phyloP scores from a whole-genome alignment of 176 grass and related monocot species.

The Eragrostis nindensis region DNA sequence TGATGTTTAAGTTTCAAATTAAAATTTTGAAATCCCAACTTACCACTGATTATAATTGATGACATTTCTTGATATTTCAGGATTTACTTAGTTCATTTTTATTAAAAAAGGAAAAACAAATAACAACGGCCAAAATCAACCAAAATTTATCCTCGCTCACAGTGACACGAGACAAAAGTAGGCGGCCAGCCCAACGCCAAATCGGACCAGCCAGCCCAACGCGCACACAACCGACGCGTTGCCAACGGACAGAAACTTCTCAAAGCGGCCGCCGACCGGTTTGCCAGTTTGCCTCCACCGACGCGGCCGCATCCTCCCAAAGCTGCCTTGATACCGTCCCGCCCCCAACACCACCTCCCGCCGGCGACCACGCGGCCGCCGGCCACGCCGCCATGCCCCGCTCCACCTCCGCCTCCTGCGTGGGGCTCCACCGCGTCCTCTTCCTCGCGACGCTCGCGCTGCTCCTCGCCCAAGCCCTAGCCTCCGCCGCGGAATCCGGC shows the following conservation, averaged over 20 bases:
- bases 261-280: not conserved
- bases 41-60: too few species aligned
- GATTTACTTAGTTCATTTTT: too few species aligned
- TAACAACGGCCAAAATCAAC: too few species aligned
- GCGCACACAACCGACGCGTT: not conserved
- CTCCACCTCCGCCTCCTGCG: not conserved
- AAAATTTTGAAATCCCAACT: too few species aligned
- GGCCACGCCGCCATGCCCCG: not conserved
- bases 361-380: not conserved
- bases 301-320: not conserved
- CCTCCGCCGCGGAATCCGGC: not conserved
- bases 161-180: too few species aligned
- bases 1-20: too few species aligned
- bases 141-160: too few species aligned
- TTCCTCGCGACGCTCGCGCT: not conserved
- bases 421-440: not conserved
- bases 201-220: not conserved
- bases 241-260: not conserved
- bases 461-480: not conserved
- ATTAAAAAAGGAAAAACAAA: too few species aligned
- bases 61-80: too few species aligned
- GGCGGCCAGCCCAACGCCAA: too few species aligned
- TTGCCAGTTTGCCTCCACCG: too few species aligned
- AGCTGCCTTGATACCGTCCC: not conserved
- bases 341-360: not conserved